phyloP scores from a whole-genome alignment of 2,329 filamentous ascomycete genomes.

The Talaromyces funiculosus region DNA sequence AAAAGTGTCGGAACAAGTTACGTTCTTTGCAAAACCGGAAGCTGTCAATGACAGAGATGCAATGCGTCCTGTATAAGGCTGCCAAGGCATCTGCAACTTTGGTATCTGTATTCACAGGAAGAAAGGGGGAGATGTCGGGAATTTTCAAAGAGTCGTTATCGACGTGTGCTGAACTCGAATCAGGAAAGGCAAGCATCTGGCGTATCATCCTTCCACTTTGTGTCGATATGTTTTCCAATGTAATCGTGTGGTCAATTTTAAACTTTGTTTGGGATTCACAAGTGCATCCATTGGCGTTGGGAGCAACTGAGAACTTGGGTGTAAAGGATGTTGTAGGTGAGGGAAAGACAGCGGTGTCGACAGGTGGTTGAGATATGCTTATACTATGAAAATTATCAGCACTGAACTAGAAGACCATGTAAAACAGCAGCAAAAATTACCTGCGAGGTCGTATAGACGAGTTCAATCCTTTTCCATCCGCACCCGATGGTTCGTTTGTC shows the following conservation, averaged over 20 bases:
- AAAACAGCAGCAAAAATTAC: constrained; percentile 17
- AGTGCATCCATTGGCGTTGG: constrained; percentile 21
- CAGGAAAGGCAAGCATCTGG: constrained; percentile 36
- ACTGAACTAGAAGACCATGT: neutral
- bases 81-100: constrained; percentile 81
- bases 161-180: constrained; percentile 30
- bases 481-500: constrained; percentile 16
- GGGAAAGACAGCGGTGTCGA: constrained; percentile 36
- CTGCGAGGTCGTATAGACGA: constrained; percentile 25
- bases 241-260: constrained; percentile 28
- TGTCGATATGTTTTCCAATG: constrained; percentile 32
- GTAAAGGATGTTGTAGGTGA: constrained; percentile 35
- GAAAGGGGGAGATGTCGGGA: constrained; percentile 78
- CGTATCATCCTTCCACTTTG: constrained; percentile 36
- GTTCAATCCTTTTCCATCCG: constrained; percentile 23
- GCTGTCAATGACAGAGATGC: constrained; percentile 89
- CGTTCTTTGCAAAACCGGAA: constrained; percentile 96
- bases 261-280: constrained; percentile 26
- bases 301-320: constrained; percentile 24
- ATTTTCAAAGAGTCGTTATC: constrained; percentile 70
- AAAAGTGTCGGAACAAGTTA: constrained; percentile 91
- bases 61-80: constrained; percentile 88
- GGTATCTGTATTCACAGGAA: constrained; percentile 74
- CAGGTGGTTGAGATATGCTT: constrained; percentile 29
- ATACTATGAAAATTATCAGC: constrained; percentile 18